Percentiles rank a stretch among this genome's conserved stretches.
Evolutionary conservation across 441 rosid species (phyloP).

Genomic region (Gossypium aridum): DNA sequence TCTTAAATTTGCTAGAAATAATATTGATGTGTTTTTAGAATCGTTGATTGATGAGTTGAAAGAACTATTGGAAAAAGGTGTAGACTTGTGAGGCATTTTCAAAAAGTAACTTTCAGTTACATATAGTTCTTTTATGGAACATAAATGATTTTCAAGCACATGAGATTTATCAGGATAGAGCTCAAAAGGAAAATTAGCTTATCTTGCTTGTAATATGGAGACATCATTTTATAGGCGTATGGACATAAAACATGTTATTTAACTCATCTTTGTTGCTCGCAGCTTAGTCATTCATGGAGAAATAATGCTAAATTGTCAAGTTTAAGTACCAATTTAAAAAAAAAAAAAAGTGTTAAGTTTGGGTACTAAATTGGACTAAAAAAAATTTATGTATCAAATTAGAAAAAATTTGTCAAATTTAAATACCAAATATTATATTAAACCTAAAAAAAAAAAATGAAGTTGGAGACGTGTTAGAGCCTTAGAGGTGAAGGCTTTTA

Average conservation of each 20-base stretch:
- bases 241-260: not conserved
- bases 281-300: not conserved
- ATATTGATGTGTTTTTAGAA: not conserved
- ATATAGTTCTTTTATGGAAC: not conserved
- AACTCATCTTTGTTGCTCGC: not conserved
- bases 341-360: too few species aligned
- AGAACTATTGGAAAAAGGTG: not conserved
- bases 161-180: not conserved
- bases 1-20: not conserved
- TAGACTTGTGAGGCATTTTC: not conserved
- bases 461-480: too few species aligned
- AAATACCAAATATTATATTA: too few species aligned
- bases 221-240: not conserved
- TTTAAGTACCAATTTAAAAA: too few species aligned
- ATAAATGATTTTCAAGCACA: not conserved
- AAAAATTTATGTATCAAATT: too few species aligned
- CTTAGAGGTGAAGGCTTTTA: too few species aligned
- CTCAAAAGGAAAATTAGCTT: not conserved
- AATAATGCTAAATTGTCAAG: not conserved
- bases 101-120: not conserved
- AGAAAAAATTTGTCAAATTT: too few species aligned
- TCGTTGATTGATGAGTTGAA: not conserved
- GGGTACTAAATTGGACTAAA: rapidly evolving
- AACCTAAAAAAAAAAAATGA: too few species aligned
- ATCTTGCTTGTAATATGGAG: not conserved